Percentiles rank a stretch among this genome's conserved stretches.
Evolutionary conservation across 768 basidiomycete genomes (phyloP).

Genomic region (Rhodotorula toruloides): DNA sequence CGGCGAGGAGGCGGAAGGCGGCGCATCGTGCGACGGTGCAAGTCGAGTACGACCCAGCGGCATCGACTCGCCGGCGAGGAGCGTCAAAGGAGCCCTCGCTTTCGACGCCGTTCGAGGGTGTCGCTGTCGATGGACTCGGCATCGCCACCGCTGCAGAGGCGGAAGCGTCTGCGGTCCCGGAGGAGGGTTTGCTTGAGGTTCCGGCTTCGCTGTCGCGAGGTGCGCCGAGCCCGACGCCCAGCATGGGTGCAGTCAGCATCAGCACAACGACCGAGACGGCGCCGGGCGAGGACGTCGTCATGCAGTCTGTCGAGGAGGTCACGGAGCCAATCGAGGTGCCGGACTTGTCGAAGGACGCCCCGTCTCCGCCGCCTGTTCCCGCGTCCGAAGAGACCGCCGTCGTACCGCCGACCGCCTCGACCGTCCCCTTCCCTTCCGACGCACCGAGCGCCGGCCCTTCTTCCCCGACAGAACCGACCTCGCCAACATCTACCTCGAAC

Average conservation of each 20-base stretch:
- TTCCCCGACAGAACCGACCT: too few species aligned
- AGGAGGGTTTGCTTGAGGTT: background rate
- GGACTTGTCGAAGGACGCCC: background rate
- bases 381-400: background rate
- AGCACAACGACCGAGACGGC: constrained; percentile 26
- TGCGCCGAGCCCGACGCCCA: constrained; percentile 16
- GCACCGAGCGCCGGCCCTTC: background rate
- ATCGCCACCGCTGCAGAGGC: background rate
- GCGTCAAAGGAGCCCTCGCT: background rate
- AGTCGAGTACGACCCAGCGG: constrained; percentile 77
- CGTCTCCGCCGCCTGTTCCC: background rate
- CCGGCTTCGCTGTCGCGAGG: background rate
- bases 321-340: background rate
- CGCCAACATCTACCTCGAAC: background rate
- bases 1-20: constrained; percentile 51
- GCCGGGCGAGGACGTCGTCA: constrained; percentile 27
- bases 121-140: background rate
- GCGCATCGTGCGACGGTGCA: constrained; percentile 83
- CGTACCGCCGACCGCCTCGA: background rate
- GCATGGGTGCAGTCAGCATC: constrained; percentile 12
- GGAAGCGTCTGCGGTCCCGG: background rate
- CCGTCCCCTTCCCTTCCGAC: background rate
- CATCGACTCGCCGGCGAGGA: background rate
- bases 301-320: constrained; percentile 20
- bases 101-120: background rate